Evolutionary conservation across 2,329 filamentous ascomycete genomes (phyloP).

Genomic region (Colletotrichum karsti): DNA sequence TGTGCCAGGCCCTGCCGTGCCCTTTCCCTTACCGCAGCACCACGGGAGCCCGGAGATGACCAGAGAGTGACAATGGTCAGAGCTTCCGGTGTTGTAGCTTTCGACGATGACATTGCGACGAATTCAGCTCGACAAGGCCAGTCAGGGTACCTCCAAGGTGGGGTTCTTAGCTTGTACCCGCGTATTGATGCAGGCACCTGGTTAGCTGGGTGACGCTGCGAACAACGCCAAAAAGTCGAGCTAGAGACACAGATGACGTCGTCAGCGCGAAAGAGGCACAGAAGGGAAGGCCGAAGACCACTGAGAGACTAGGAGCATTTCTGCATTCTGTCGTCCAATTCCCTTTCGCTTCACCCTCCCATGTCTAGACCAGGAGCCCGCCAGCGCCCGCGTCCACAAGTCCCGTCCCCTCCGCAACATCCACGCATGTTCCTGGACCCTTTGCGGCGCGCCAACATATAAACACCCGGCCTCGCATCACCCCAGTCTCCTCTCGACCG

Average conservation of each 20-base stretch:
- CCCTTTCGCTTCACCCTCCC: neutral
- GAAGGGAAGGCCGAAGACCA: neutral
- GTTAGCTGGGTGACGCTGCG: constrained; percentile 26
- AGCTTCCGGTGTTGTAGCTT: constrained; percentile 13
- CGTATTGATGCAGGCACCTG: neutral
- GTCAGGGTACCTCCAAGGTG: constrained; percentile 9
- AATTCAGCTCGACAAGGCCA: neutral
- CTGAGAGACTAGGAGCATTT: no score
- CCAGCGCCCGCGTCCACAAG: no score
- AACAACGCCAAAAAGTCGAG: constrained; percentile 25
- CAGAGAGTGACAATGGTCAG: constrained; percentile 2
- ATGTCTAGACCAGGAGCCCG: neutral
- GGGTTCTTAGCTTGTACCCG: neutral
- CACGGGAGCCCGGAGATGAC: neutral
- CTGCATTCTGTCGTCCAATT: neutral
- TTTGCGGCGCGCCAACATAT: constrained; percentile 19
- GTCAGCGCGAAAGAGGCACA: constrained; percentile 29
- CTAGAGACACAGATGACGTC: constrained; percentile 31
- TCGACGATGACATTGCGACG: neutral
- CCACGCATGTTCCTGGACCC: neutral
- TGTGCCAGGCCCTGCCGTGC: constrained; percentile 9
- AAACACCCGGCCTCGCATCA: constrained; percentile 21
- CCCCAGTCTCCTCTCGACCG: neutral
- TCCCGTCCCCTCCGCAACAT: constrained; percentile 27
- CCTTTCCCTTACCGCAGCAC: neutral